phyloP scores from a whole-genome alignment of 352 stramenopile genomes.

The Thraustochytrium sp. region DNA sequence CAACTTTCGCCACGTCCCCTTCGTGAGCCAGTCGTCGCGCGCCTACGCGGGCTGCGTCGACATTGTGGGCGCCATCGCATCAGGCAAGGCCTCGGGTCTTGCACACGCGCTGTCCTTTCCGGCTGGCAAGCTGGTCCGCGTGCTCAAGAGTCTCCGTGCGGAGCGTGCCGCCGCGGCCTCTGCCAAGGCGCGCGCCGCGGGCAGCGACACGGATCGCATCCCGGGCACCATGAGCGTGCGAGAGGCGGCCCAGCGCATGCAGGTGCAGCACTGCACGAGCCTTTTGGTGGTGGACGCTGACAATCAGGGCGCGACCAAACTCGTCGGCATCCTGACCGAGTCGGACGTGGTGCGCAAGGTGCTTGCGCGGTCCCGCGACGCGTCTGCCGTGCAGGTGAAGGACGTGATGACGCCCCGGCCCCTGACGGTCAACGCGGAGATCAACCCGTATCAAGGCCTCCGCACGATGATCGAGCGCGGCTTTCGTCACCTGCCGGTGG shows the following conservation, averaged over 20 bases:
- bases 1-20: constrained; percentile 24
- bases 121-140: constrained; percentile 5
- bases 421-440: neutral
- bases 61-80: constrained; percentile 12
- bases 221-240: neutral
- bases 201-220: neutral
- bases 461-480: constrained; percentile 7
- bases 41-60: constrained; percentile 2
- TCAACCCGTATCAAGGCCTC: neutral
- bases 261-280: neutral
- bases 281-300: neutral
- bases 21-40: neutral
- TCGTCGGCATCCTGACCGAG: constrained; percentile 28
- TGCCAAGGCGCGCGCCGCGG: neutral
- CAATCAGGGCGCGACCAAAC: neutral
- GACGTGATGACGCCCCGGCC: neutral
- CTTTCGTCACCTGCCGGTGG: constrained; percentile 24
- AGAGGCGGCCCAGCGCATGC: neutral
- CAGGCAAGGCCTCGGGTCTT: neutral
- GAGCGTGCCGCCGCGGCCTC: neutral
- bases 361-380: neutral
- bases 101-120: constrained; percentile 6
- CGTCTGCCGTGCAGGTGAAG: neutral
- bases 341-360: constrained; percentile 21
- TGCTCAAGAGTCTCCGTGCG: neutral